These are phyloP conservation scores for Sabuloglossum arenarium DNA, from an alignment of 495 filamentous ascomycete genomes.

Conservation along the genomic window DNA sequence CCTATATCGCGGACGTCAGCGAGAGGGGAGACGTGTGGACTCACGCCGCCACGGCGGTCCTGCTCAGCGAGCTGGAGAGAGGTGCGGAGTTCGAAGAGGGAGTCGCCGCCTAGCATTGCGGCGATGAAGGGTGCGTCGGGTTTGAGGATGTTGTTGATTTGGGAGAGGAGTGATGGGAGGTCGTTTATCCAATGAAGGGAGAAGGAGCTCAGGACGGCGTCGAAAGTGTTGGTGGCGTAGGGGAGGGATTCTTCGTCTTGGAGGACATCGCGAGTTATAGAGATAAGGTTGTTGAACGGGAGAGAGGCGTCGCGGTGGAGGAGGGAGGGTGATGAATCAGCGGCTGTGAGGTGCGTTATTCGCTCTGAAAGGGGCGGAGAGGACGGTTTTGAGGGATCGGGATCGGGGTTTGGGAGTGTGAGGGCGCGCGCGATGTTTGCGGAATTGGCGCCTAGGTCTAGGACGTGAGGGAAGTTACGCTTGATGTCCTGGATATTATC, in stretches of 20 bases:
- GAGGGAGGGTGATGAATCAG: slow-evolving; percentile 56
- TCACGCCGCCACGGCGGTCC: slow-evolving; percentile 72
- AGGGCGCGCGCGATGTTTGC: slow-evolving; percentile 81
- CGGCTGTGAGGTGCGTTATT: slow-evolving; percentile 50
- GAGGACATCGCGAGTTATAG: slow-evolving; percentile 46
- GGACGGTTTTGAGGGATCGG: slow-evolving; percentile 24
- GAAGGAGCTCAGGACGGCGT: slow-evolving; percentile 70
- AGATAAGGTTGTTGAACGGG: slow-evolving; percentile 53
- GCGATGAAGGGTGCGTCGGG: slow-evolving; percentile 85
- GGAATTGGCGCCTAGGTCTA: slow-evolving; percentile 88
- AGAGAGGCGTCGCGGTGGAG: slow-evolving; percentile 65
- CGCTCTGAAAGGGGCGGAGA: slow-evolving; percentile 42
- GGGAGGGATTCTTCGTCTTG: slow-evolving; percentile 49
- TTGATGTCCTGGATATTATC: slow-evolving; percentile 53
- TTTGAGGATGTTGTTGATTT: slow-evolving; percentile 67
- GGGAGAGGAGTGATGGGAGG: slow-evolving; percentile 58
- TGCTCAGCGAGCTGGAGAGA: slow-evolving; percentile 84
- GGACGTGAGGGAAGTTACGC: slow-evolving; percentile 58
- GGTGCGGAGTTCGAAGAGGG: slow-evolving; percentile 82
- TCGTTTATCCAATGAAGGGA: slow-evolving; percentile 98
- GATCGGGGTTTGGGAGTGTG: slow-evolving; percentile 42
- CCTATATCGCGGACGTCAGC: slow-evolving; percentile 87
- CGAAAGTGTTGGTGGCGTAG: slow-evolving; percentile 57
- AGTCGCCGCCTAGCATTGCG: slow-evolving; percentile 91
- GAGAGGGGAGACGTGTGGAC: slow-evolving; percentile 67